phyloP scores from a whole-genome alignment of 129 eudicot genomes.

The Tagetes patula region DNA sequence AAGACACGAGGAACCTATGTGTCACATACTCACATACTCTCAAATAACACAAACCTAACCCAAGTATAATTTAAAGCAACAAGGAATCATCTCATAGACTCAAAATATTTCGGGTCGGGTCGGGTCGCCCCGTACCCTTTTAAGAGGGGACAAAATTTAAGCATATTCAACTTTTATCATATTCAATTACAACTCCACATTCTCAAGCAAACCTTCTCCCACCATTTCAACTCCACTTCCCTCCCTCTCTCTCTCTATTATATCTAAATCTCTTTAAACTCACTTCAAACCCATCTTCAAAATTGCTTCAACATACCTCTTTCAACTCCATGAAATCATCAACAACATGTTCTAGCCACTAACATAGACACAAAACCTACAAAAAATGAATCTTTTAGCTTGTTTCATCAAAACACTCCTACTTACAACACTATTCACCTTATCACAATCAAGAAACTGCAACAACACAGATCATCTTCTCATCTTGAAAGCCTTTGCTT shows the following conservation, averaged over 20 bases:
- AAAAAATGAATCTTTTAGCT: slow-evolving; percentile 40
- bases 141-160: slow-evolving; percentile 22
- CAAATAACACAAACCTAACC: not conserved
- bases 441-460: slow-evolving; percentile 45
- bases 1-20: too few species aligned
- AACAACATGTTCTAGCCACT: not conserved
- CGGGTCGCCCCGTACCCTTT: not conserved
- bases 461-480: slow-evolving; percentile 51
- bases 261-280: slow-evolving; percentile 33
- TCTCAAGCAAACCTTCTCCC: too few species aligned
- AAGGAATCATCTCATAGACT: not conserved
- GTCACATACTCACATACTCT: not conserved
- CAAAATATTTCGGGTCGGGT: not conserved
- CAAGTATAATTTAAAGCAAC: not conserved
- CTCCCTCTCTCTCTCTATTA: slow-evolving; percentile 27
- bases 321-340: slow-evolving; percentile 27
- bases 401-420: slow-evolving; percentile 29
- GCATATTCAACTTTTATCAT: slow-evolving; percentile 1
- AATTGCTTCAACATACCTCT: slow-evolving; percentile 5
- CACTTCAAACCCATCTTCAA: slow-evolving; percentile 11
- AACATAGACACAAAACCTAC: slow-evolving; percentile 14
- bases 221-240: slow-evolving; percentile 13
- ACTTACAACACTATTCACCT: slow-evolving; percentile 35
- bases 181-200: slow-evolving; percentile 19
- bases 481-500: slow-evolving; percentile 61